Evolutionary conservation across 345 rosid genomes (phyloP), one percentile per base, ranked within the genome.

Genomic region (Mercurialis annua): DNA sequence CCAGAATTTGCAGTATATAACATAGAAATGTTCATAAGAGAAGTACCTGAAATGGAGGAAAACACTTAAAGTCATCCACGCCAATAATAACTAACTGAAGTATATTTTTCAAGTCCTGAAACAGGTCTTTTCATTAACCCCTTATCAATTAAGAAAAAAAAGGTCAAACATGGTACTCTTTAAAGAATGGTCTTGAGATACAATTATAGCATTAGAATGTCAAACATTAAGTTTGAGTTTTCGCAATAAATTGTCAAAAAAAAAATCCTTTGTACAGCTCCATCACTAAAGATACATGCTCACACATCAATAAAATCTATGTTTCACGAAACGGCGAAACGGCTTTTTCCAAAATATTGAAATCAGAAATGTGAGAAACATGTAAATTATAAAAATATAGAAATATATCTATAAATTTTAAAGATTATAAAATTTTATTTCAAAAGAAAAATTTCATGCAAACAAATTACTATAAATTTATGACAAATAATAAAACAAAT

Each of bases 1-100:
- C 98, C 98, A 92, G 69, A 90, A 92, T 81, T 90, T 92, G 89
- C 98, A 92, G 85, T 92, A 92, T 80, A 92, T 87, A 44, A 92
- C 97, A 58, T 92, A 92, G 74, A 92, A 92, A 76, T 92, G 98
- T 56, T 92, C 98, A 75, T 90, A 92, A 0, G 98, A 92, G 74
- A 92, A 92, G 76, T 88, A 92, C 83, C 98, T 92, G 80, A 64
- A 80, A 76, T 23, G 56, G 36, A 47, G 38, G 17, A 62, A 56
- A 18, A 20, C 16, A 54, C 58, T 54, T 26, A 30, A 8, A 66
- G 42, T 54, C 48, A 60, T 31, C 59, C 68, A 66, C 31, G 18
- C 21, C 11, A 6, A 20, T 24, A 14, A 44, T 23, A 47, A 36
- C 48, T 26, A 52, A 15, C 10, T 15, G 36, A 40, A 8, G 34